These are phyloP conservation scores for Phytophthora tentaculata DNA, from an alignment of 352 stramenopile species.

Conservation along the genomic window DNA sequence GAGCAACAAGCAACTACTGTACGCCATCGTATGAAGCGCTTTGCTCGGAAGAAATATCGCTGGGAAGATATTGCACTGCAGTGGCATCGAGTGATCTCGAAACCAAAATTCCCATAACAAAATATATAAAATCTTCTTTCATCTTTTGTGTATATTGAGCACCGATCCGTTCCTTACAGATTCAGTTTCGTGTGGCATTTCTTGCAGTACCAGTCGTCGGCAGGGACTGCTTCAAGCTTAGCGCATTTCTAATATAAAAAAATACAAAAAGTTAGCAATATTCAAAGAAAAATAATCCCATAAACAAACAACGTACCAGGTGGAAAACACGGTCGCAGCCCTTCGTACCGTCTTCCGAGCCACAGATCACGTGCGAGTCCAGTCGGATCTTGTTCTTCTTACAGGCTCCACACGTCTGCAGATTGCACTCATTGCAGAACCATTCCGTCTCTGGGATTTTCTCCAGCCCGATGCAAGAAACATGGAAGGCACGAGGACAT, in stretches of 20 bases:
- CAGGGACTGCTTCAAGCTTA: slow-evolving; percentile 74
- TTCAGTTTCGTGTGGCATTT: slow-evolving; percentile 60
- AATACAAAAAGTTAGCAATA: not conserved
- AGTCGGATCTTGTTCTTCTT: slow-evolving; percentile 90
- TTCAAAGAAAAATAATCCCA: not conserved
- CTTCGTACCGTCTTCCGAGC: slow-evolving; percentile 85
- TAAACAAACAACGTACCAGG: slow-evolving; percentile 52
- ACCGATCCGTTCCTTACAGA: slow-evolving; percentile 32
- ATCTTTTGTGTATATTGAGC: slow-evolving; percentile 31
- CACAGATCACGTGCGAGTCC: slow-evolving; percentile 91
- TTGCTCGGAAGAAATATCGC: slow-evolving; percentile 56
- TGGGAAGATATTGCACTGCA: slow-evolving; percentile 63
- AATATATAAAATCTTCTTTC: slow-evolving; percentile 3
- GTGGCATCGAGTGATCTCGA: slow-evolving; percentile 59
- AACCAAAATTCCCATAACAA: slow-evolving; percentile 14
- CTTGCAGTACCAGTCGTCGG: slow-evolving; percentile 91
- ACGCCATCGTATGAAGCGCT: slow-evolving; percentile 62
- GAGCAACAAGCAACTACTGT: slow-evolving; percentile 34
- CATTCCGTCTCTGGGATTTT: slow-evolving; percentile 78
- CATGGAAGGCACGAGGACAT: slow-evolving; percentile 93
- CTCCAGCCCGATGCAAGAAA: slow-evolving; percentile 80
- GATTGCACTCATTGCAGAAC: slow-evolving; percentile 90
- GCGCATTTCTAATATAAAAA: slow-evolving; percentile 27
- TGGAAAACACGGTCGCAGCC: slow-evolving; percentile 91
- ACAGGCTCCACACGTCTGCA: slow-evolving; percentile 80